phyloP scores from a whole-genome alignment of 805 yeast species.

The Torulaspora indica region DNA sequence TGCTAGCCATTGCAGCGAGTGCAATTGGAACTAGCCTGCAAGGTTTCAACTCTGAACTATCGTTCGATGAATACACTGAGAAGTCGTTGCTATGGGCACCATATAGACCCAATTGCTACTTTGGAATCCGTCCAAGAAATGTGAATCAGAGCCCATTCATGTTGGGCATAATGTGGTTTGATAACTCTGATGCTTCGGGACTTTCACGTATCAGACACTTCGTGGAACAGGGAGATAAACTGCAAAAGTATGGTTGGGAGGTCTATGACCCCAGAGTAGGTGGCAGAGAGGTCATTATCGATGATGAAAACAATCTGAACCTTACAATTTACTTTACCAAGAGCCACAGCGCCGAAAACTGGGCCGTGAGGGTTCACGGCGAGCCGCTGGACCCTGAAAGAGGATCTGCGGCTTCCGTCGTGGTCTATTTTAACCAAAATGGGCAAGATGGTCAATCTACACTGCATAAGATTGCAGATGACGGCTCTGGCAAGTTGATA shows the following conservation, averaged over 20 bases:
- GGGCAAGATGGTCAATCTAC: constrained; percentile 37
- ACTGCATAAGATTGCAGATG: constrained; percentile 23
- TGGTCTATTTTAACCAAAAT: constrained; percentile 77
- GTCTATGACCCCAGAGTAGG: constrained; percentile 83
- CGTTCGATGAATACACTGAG: constrained; percentile 38
- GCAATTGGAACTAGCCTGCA: background rate
- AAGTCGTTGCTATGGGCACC: constrained; percentile 84
- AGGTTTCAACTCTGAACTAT: background rate
- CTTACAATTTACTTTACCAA: constrained; percentile 74
- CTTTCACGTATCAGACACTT: constrained; percentile 60
- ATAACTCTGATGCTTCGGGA: constrained; percentile 52
- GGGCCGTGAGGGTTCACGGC: constrained; percentile 77
- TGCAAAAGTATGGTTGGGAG: constrained; percentile 80
- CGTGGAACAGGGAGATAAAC: constrained; percentile 66
- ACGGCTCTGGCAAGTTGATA: constrained; percentile 25
- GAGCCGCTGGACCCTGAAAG: constrained; percentile 50
- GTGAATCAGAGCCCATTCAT: constrained; percentile 53
- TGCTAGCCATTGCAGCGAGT: constrained; percentile 1
- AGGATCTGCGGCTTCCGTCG: constrained; percentile 53
- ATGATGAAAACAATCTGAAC: constrained; percentile 56
- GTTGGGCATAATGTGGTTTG: constrained; percentile 87
- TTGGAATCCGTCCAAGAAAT: constrained; percentile 75
- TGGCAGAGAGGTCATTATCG: constrained; percentile 72
- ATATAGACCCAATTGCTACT: constrained; percentile 77
- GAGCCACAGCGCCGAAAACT: constrained; percentile 59